Conservation (phyloP, 106 monocot species). For the Apostasia ramifera region DNA sequence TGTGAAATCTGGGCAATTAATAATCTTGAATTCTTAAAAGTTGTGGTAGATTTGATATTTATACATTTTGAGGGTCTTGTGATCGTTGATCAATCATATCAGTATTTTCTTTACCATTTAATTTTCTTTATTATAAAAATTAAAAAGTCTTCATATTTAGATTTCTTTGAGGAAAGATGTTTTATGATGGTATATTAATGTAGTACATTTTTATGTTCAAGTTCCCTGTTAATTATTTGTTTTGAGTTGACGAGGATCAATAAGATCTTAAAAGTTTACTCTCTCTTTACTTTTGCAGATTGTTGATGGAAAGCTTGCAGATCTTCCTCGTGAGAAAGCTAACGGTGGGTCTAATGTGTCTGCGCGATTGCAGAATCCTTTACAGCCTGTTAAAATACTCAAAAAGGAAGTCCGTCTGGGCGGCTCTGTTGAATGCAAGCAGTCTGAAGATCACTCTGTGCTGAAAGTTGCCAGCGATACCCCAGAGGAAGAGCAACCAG, state of each 20-base stretch:
- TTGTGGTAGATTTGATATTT: too few relatives aligned
- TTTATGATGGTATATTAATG: too few relatives aligned
- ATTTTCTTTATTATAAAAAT: too few relatives aligned
- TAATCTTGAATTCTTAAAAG: neutral
- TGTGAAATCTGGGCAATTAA: neutral
- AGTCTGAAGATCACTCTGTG: conserved; percentile 8
- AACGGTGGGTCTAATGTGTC: conserved; percentile 5
- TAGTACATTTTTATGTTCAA: too few relatives aligned
- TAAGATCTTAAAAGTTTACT: too few relatives aligned
- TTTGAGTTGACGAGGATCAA: neutral
- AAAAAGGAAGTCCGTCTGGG: conserved; percentile 1
- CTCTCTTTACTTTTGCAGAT: neutral
- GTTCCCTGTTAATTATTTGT: neutral
- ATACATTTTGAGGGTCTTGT: too few relatives aligned
- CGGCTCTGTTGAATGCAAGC: neutral
- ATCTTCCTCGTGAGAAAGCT: conserved; percentile 8
- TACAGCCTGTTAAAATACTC: conserved; percentile 5
- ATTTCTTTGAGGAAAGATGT: too few relatives aligned
- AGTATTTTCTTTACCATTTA: too few relatives aligned
- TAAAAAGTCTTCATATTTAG: too few relatives aligned
- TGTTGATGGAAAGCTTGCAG: neutral
- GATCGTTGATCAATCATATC: too few relatives aligned
- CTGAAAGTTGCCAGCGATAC: neutral
- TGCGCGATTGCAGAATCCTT: neutral
- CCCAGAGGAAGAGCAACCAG: neutral